These are phyloP conservation scores for Rhizoclosmatium sp. DNA, from an alignment of 192 early-diverging fungal species.

Conservation along the genomic window DNA sequence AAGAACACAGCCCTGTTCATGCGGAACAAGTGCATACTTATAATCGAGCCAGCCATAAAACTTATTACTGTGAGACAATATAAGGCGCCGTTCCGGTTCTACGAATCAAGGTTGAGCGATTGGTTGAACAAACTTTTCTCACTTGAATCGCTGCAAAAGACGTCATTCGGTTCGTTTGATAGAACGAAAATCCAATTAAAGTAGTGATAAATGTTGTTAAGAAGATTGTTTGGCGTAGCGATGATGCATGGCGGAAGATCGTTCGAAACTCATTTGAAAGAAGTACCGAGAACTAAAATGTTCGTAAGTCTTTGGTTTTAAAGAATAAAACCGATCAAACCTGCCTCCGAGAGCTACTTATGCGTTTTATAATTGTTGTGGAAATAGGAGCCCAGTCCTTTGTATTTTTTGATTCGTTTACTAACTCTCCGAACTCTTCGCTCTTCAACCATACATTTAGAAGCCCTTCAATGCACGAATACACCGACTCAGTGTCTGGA, in stretches of 20 bases:
- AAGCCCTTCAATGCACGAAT: constrained; percentile 33
- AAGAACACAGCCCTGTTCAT: constrained; percentile 57
- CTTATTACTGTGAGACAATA: constrained; percentile 56
- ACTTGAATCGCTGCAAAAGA: constrained; percentile 51
- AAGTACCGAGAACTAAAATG: constrained; percentile 51
- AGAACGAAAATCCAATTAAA: constrained; percentile 59
- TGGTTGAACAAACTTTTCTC: neutral
- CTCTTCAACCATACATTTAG: constrained; percentile 46
- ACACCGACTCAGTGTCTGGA: constrained; percentile 18
- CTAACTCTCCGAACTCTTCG: constrained; percentile 31
- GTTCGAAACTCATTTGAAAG: constrained; percentile 46
- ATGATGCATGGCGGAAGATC: constrained; percentile 55
- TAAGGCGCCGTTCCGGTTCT: constrained; percentile 58
- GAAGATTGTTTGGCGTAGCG: constrained; percentile 49
- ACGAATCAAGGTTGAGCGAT: neutral
- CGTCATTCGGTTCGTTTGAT: constrained; percentile 49
- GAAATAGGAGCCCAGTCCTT: neutral
- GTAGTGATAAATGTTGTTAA: constrained; percentile 56
- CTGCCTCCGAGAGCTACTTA: constrained; percentile 3
- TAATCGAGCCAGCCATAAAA: constrained; percentile 47
- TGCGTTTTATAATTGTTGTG: neutral
- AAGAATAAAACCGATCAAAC: neutral
- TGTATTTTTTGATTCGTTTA: neutral
- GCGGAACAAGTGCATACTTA: constrained; percentile 57
- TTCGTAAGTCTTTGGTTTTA: neutral